Percentiles rank a stretch among this genome's conserved stretches.
Evolutionary conservation across 306 rosid species (phyloP).

Genomic region (Inga laurina): DNA sequence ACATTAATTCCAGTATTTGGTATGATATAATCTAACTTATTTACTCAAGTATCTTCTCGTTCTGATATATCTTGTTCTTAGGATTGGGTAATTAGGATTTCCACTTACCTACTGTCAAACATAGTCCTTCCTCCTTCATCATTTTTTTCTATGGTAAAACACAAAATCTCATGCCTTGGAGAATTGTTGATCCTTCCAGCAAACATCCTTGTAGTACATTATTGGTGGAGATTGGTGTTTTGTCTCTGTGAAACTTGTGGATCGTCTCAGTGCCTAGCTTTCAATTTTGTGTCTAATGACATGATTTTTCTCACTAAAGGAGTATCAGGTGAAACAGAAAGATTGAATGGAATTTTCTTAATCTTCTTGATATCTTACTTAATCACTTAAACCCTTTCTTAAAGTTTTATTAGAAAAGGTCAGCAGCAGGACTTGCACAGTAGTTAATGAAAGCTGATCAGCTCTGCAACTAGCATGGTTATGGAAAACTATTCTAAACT

Average conservation of each 20-base stretch:
- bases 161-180: neutral
- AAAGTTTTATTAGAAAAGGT: neutral
- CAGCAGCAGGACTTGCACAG: neutral
- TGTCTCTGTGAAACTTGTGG: neutral
- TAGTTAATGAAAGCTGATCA: neutral
- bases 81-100: neutral
- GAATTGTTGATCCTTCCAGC: conserved; percentile 4
- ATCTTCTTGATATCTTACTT: neutral
- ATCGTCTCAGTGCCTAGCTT: neutral
- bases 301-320: conserved; percentile 1
- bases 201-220: neutral
- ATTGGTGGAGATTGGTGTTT: neutral
- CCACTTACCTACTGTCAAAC: neutral
- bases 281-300: neutral
- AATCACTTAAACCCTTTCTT: neutral
- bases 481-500: neutral
- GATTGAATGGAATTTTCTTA: neutral
- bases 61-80: neutral
- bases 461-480: conserved; percentile 23
- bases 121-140: neutral
- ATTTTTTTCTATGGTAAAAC: neutral
- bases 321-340: neutral
- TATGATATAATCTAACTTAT: neutral
- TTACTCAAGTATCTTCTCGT: neutral
- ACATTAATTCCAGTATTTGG: neutral